Base-by-base conservation (phyloP, 1,139 yeast genomes). In the Pichia inconspicua region DNA sequence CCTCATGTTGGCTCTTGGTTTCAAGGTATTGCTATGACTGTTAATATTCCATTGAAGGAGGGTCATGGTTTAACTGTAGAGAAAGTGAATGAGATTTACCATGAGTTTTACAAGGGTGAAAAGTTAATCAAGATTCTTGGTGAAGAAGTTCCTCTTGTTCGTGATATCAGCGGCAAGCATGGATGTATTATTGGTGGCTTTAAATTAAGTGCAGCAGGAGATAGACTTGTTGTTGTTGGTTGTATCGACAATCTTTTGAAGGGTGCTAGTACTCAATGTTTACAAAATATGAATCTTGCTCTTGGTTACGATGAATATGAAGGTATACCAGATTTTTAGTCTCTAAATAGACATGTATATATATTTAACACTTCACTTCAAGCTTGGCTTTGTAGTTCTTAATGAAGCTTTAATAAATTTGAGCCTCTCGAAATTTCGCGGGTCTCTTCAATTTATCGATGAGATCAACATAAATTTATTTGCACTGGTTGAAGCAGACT, bases 1-100 rank as follows among this genome's bases (percentile, higher is more conserved):
- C 98, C 99, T 25, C 98, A 92, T 63, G 98, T 92, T 51, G 98
- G 97, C 2, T 95, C 86, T 67, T 92, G 98, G 98, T 92, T 94
- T 80, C 97, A 92, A 70, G 98, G 99, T 58, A 92, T 92, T 58
- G 75, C 96, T 1, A 87, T 85, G 63, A 92, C 99, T 27, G 84
- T 92, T 53, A 82, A 88, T 47, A 86, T 92, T 53, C 98, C 98
- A 47, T 77, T 92, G 62, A 82, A 80, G 61, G 74, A 77, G 52
- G 77, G 82, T 43, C 56, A 53, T 31, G 56, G 56, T 3, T 71
- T 90, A 58, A 78, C 94, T 12, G 75, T 92, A 10, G 80, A 95
- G 63, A 95, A 88, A 51, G 78, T 89, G 56, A 80, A 95, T 68
- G 79, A 84, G 66, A 70, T 92, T 55, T 92, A 85, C 73, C 94